A percentile compares a stretch with the other conserved stretches of the same genome.
These are phyloP conservation scores for Aspergillus nidulans DNA, from an alignment of 495 filamentous ascomycete genomes.

Conservation along the genomic window DNA sequence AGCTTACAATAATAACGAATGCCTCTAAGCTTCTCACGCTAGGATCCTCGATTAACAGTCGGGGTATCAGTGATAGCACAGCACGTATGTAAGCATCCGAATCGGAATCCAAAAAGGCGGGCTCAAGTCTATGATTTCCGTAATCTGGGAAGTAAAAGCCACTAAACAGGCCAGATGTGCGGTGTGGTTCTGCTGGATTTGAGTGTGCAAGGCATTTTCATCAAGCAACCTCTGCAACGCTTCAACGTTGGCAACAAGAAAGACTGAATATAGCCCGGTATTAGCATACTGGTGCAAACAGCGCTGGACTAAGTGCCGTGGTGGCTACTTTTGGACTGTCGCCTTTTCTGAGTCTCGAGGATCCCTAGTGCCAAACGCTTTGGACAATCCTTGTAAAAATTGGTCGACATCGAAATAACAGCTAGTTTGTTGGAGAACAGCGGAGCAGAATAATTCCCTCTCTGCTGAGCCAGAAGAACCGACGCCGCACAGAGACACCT, in stretches of 20 bases:
- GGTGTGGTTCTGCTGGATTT: background rate
- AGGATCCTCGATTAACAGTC: conserved; percentile 20
- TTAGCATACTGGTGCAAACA: conserved; percentile 21
- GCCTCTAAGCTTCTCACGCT: conserved; percentile 24
- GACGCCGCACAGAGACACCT: conserved; percentile 23
- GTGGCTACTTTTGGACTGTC: conserved; percentile 17
- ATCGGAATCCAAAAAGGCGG: conserved; percentile 16
- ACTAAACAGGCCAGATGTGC: conserved; percentile 17
- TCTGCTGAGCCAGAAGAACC: conserved; percentile 15
- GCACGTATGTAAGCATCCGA: conserved; percentile 25
- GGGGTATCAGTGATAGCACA: conserved; percentile 17
- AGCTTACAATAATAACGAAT: conserved; percentile 22
- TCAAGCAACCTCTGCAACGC: conserved; percentile 13
- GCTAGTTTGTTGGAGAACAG: conserved; percentile 17
- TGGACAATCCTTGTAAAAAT: conserved; percentile 13
- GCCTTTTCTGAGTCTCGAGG: background rate
- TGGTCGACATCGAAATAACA: conserved; percentile 21
- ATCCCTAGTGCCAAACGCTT: conserved; percentile 12
- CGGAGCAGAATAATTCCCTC: conserved; percentile 18
- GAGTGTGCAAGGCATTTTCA: conserved; percentile 10
- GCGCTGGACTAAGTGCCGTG: conserved; percentile 12
- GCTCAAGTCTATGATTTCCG: conserved; percentile 23
- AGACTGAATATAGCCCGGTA: conserved; percentile 24
- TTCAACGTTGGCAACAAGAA: conserved; percentile 21
- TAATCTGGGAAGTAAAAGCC: conserved; percentile 27